A percentile compares a stretch with the other conserved stretches of the same genome.
Evolutionary conservation across 257 asterid genomes (phyloP).

Genomic region (Paraleonurus japonicus): DNA sequence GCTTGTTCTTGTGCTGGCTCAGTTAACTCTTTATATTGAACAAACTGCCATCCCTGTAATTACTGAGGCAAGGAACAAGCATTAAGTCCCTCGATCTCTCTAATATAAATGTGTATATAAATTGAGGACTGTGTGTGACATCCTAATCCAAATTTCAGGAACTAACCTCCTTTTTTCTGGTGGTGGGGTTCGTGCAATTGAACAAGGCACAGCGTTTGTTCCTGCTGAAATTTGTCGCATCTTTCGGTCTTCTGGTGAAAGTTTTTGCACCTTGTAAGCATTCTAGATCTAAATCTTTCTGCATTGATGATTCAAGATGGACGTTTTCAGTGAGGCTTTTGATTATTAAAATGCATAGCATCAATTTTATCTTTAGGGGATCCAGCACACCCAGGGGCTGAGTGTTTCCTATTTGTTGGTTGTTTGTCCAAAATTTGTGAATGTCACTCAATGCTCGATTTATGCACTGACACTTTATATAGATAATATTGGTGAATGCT

Average conservation of each 20-base stretch:
- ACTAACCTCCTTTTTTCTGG: constrained; percentile 74
- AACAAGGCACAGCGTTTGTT: constrained; percentile 65
- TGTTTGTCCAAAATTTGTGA: constrained; percentile 18
- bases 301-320: neutral
- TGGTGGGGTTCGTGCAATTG: constrained; percentile 62
- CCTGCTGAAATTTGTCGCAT: constrained; percentile 84
- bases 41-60: constrained; percentile 80
- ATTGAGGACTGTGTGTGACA: constrained; percentile 10
- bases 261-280: constrained; percentile 79
- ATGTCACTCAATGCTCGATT: constrained; percentile 8
- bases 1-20: constrained; percentile 85
- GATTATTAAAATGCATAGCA: constrained; percentile 1
- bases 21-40: constrained; percentile 66
- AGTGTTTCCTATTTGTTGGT: constrained; percentile 6
- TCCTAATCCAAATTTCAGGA: constrained; percentile 55
- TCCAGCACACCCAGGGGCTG: neutral
- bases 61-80: constrained; percentile 61
- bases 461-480: neutral
- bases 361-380: neutral
- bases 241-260: constrained; percentile 76
- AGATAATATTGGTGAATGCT: constrained; percentile 9
- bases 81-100: neutral
- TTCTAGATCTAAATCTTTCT: constrained; percentile 23
- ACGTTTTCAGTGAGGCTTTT: constrained; percentile 15
- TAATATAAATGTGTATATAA: neutral